phyloP scores from a whole-genome alignment of 495 filamentous ascomycete genomes.

The Eremomyces bilateralis region DNA sequence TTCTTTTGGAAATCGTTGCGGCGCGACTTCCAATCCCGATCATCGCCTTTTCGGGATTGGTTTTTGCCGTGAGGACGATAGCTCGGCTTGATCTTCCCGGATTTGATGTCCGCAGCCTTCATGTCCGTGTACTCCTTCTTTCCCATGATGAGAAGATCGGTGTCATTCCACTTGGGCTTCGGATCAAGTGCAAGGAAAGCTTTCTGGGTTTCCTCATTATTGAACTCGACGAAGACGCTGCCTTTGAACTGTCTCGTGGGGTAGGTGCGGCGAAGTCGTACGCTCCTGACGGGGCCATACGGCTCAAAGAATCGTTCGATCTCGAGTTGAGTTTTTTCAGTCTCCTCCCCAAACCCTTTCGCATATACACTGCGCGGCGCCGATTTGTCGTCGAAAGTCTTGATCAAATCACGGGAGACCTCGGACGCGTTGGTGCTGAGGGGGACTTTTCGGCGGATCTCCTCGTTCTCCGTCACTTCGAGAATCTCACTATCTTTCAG shows the following conservation, averaged over 20 bases:
- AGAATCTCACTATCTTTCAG: slow-evolving; percentile 51
- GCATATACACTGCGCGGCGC: slow-evolving; percentile 44
- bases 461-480: slow-evolving; percentile 34
- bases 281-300: slow-evolving; percentile 56
- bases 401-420: slow-evolving; percentile 19
- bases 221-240: slow-evolving; percentile 86
- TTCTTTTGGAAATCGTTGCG: not conserved
- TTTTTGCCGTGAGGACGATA: slow-evolving; percentile 2
- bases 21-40: not conserved
- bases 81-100: slow-evolving; percentile 34
- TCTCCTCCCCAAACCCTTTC: slow-evolving; percentile 80
- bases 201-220: slow-evolving; percentile 46
- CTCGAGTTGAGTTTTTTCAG: slow-evolving; percentile 60
- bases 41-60: not conserved
- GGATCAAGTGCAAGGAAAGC: slow-evolving; percentile 56
- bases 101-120: slow-evolving; percentile 55
- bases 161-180: slow-evolving; percentile 61
- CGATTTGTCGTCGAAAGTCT: slow-evolving; percentile 35
- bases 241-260: slow-evolving; percentile 55
- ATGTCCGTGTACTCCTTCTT: slow-evolving; percentile 72
- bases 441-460: slow-evolving; percentile 51
- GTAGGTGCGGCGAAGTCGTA: slow-evolving; percentile 60
- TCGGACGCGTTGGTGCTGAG: slow-evolving; percentile 27
- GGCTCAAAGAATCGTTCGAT: slow-evolving; percentile 78
- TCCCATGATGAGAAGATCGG: slow-evolving; percentile 51